Evolutionary conservation across 75 land plant genomes (phyloP), one percentile per base, ranked within the genome.

Genomic region (Azolla pinnata): DNA sequence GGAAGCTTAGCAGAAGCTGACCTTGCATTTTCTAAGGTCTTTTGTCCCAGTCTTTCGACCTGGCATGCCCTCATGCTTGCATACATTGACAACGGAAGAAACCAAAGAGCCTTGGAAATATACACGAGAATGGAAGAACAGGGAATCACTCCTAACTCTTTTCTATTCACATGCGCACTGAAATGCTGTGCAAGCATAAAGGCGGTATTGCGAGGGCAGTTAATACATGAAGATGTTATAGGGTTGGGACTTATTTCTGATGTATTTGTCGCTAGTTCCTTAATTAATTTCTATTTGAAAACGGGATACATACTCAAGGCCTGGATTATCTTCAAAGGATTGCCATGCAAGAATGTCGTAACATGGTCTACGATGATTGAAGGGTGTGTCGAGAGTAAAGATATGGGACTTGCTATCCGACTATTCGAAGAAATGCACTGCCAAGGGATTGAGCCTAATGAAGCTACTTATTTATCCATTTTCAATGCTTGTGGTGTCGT

Each of bases 401-500:
- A 23, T 3, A 12, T 3, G 1, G 1, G 25, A 24, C 25, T 25
- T 4, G 54, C 54, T 2, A 12, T 52, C 12, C 29, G 14, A 16
- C 54, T 52, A 3, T 52, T 52, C 27, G 54, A 23, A 2, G 4
- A 26, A 52, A 52, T 52, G 54, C 54, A 52, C 24, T 10, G 10
- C 12, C 29, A 52, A 24, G 54, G 54, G 5, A 52, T 52, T 19
- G 24, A 12, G 14, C 54, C 54, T 12, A 52, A 25, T 27, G 29
- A 42, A 1, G 20, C 35, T 2, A 21, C 35, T 21, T 52, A 68
- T 5, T 45, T 59, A 12, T 61, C 56, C 26, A 45, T 81, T 56
- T 64, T 81, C 23, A 54, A 57, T 1, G 65, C 73, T 49, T 65
- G 61, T 48, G 67, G 81, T 9, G 4, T 30, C 2, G 5, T 24